Conservation (phyloP, 75 land plant species). For the Azolla pinnata region DNA sequence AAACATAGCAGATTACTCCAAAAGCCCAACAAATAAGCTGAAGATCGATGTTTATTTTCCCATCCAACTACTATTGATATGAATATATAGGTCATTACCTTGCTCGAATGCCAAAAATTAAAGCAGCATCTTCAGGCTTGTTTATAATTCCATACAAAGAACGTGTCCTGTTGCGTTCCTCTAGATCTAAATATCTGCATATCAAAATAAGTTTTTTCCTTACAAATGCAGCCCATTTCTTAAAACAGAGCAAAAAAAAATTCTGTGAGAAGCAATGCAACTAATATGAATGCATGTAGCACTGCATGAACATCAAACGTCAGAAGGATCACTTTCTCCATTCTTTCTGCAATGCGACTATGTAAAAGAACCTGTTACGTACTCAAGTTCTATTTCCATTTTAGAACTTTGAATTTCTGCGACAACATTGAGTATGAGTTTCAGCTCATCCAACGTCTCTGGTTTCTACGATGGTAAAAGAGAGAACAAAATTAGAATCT, state of each 20-base stretch:
- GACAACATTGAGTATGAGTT: constrained; percentile 25
- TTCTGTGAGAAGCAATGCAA: no score
- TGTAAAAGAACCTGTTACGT: constrained; percentile 1
- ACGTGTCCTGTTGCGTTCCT: constrained; percentile 25
- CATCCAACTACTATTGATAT: no score
- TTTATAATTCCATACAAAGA: constrained; percentile 12
- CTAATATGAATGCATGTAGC: no score
- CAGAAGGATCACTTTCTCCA: background rate
- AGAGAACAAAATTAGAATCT: no score
- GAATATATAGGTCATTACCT: no score
- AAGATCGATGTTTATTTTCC: no score
- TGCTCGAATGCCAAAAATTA: constrained; percentile 4
- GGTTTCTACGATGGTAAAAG: constrained; percentile 23
- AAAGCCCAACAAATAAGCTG: no score
- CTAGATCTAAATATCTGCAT: constrained; percentile 25
- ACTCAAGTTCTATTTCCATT: constrained; percentile 33
- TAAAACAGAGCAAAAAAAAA: background rate
- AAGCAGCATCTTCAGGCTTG: constrained; percentile 4
- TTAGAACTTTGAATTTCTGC: constrained; percentile 22
- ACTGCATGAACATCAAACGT: background rate
- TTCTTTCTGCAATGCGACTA: background rate
- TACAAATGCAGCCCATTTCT: background rate
- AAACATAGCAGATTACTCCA: no score
- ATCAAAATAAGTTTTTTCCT: no score
- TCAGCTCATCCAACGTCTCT: constrained; percentile 13